A percentile compares a stretch with the other conserved stretches of the same genome.
These are phyloP conservation scores for Alisma plantagoaquatica DNA, from an alignment of 106 monocot genomes.

Conservation along the genomic window DNA sequence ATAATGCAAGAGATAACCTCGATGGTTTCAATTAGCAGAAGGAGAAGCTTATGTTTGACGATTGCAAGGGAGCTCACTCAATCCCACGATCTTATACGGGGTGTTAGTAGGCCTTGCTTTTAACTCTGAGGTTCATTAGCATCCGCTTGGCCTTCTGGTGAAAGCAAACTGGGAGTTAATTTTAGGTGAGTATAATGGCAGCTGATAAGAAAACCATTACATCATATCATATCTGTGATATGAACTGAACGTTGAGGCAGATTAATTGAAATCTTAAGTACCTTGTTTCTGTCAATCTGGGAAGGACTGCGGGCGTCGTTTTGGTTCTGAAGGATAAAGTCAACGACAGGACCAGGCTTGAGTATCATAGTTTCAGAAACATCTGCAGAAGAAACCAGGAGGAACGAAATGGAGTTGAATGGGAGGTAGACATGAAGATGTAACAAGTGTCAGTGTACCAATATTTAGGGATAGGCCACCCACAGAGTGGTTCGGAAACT, in stretches of 20 bases:
- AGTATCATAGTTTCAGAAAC: constrained; percentile 60
- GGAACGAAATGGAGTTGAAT: not conserved
- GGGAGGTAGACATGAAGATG: not conserved
- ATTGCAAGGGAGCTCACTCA: constrained; percentile 76
- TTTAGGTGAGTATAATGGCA: not conserved
- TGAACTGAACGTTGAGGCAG: no score
- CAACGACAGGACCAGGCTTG: constrained; percentile 72
- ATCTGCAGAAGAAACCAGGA: constrained; percentile 2
- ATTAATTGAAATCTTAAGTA: constrained; percentile 12
- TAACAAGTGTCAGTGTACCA: constrained; percentile 31
- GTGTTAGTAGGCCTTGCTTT: constrained; percentile 38
- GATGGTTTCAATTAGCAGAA: not conserved
- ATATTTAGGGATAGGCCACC: constrained; percentile 69
- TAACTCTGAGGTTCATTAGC: constrained; percentile 60
- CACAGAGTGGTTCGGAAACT: constrained; percentile 70
- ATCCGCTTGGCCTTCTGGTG: constrained; percentile 12
- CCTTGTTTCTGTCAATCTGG: constrained; percentile 74
- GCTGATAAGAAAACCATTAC: no score
- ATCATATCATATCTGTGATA: no score
- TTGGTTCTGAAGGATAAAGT: constrained; percentile 78
- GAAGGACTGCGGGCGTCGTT: constrained; percentile 48
- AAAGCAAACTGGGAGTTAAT: not conserved
- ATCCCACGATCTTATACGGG: constrained; percentile 70
- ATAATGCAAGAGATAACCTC: not conserved
- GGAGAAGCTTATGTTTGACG: constrained; percentile 26